Base-by-base conservation (phyloP, 352 stramenopile species). In the Halophytophthora batemanensis region DNA sequence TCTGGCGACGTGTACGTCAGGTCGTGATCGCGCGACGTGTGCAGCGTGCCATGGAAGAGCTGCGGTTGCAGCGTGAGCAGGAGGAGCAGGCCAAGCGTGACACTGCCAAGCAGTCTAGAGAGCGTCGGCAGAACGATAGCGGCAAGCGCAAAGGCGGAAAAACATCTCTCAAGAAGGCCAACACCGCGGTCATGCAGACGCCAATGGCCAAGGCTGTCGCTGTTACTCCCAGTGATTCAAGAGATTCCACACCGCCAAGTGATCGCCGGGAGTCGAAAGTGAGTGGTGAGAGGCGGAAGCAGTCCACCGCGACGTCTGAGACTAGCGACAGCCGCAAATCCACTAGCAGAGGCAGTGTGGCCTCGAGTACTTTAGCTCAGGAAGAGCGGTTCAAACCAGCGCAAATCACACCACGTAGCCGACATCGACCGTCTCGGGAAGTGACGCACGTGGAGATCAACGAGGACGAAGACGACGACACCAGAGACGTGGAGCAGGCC, bases 391-490 rank as follows among this genome's bases (percentile, higher is more conserved):
- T 17, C 7, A 56, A 46, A 15, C 18, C 44, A 15, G 40, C 37
- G 15, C 21, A 17, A 38, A 53, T 50, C 45, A 61, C 53, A 29
- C 46, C 58, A 39, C 44, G 40, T 39, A 64, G 37, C 21, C 54
- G 46, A 49, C 50, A 61, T 3, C 38, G 34, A 33, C 31, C 21
- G 28, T 64, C 57, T 56, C 44, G 52, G 54, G 61, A 22, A 11
- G 34, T 22, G 13, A 28, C 10, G 6, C 38, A 44, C 12, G 44
- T 1, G 29, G 21, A 55, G 14, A 47, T 25, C 17, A 50, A 56
- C 29, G 69, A 80, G 31, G 68, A 86, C 17, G 76, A 81, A 14
- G 71, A 84, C 6, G 63, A 62, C n/a, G 74, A 87, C 52, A 86
- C 66, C 3, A 68, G 56, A 8, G 78, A 89, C 25, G 78, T 89